These are phyloP conservation scores for Meyerozyma sp. DNA, from an alignment of 1,139 yeast genomes.

Conservation along the genomic window DNA sequence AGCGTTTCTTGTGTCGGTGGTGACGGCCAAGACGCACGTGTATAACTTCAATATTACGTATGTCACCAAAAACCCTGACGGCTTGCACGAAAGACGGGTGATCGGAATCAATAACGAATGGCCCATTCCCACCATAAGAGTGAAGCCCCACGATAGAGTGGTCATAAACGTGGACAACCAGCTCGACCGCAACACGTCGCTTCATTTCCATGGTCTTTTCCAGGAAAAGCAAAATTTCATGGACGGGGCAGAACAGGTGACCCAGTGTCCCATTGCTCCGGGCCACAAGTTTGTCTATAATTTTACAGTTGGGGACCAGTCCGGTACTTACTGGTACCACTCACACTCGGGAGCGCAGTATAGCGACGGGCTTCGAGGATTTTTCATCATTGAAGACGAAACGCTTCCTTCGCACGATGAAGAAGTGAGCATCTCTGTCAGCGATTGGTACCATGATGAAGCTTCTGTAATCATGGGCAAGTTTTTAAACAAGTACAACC, in stretches of 20 bases:
- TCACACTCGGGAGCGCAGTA: slow-evolving; percentile 76
- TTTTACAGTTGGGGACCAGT: slow-evolving; percentile 60
- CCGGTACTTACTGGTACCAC: slow-evolving; percentile 79
- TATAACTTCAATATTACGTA: slow-evolving; percentile 51
- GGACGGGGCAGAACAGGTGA: slow-evolving; percentile 78
- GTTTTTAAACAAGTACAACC: slow-evolving; percentile 61
- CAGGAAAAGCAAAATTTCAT: slow-evolving; percentile 55
- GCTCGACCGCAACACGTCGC: slow-evolving; percentile 51
- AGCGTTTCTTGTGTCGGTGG: slow-evolving; percentile 3
- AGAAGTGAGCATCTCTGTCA: slow-evolving; percentile 49
- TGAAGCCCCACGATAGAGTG: slow-evolving; percentile 59
- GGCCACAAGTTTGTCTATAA: slow-evolving; percentile 60
- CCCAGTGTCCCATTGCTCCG: slow-evolving; percentile 74
- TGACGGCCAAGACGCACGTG: slow-evolving; percentile 41
- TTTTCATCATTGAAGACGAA: slow-evolving; percentile 59
- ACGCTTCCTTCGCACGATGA: slow-evolving; percentile 54
- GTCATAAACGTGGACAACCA: slow-evolving; percentile 55
- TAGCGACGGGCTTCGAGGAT: slow-evolving; percentile 75
- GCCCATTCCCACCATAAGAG: slow-evolving; percentile 70
- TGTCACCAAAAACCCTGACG: slow-evolving; percentile 64
- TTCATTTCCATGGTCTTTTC: slow-evolving; percentile 76
- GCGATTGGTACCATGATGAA: slow-evolving; percentile 60
- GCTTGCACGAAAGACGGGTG: slow-evolving; percentile 41
- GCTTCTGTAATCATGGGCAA: slow-evolving; percentile 37
- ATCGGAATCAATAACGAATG: slow-evolving; percentile 67